Base-by-base conservation (phyloP, 2,329 filamentous ascomycete genomes). In the Geoglossum cookeanum region DNA sequence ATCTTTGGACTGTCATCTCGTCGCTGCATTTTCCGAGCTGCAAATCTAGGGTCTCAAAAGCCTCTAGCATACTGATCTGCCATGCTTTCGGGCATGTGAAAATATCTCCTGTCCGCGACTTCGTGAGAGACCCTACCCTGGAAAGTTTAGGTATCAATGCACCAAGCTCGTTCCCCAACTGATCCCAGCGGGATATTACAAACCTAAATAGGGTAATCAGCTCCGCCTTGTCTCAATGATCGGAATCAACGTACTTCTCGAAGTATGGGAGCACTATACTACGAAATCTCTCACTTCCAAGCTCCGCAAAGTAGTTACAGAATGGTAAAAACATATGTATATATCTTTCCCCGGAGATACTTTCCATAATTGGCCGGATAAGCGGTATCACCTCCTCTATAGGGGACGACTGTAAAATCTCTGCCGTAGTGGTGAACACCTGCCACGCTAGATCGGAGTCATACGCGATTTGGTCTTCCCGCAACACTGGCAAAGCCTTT, bases 281-380 rank as follows among this genome's bases (percentile, higher is more conserved):
- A 57, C 81, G 78, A 65, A 97, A 98, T 44, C 86, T 78, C 56
- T 83, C 78, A 1, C 77, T 67, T 51, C 89, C 83, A 39, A 94
- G 74, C 57, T 87, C 78, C 0, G 87, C 83, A 62, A 92, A 83
- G 56, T 87, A 83, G 13, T 84, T 83, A 69, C 88, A 96, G 68
- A 97, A 95, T 0, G 82, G 78, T 48, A 97, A 77, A 67, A 95
- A 97, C 73, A 83, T 84, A 55, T 70, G 70, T 64, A 83, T 79
- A 64, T 90, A 76, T 0, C 77, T 76, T 49, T 84, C 80, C 55
- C 78, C 77, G 3, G 79, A 81, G 53, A 94, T 71, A 3, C 73
- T 72, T 37, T 83, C 79, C 66, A 80, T 78, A 51, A 94, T 75
- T 3, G 79, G 70, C 15, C 79, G 77, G 58, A 90, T 77, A 42